Evolutionary conservation across 2,329 filamentous ascomycete species (phyloP).

Genomic region (Diaporthe velutina): DNA sequence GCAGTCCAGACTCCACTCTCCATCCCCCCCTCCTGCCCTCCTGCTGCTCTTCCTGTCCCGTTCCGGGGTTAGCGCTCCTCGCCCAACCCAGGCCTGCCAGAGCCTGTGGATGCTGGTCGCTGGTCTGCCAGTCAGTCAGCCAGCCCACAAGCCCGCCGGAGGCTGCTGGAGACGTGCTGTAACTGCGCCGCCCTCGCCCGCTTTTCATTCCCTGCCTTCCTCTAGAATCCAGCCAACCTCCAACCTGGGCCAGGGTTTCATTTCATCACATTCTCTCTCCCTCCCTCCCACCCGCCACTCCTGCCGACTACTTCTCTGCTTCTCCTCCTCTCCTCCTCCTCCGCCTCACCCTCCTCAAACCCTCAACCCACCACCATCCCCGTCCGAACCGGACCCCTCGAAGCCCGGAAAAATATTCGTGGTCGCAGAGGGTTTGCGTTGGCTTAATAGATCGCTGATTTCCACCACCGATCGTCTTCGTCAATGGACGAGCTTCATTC

Average conservation of each 20-base stretch:
- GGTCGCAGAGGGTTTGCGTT: not conserved
- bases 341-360: not conserved
- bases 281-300: not conserved
- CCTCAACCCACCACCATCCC: conserved; percentile 15
- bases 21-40: not conserved
- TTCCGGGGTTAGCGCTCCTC: conserved; percentile 12
- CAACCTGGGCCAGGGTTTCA: conserved; percentile 20
- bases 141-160: not conserved
- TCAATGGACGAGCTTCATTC: conserved; percentile 14
- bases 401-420: conserved; percentile 13
- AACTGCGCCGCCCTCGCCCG: conserved; percentile 28
- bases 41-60: not conserved
- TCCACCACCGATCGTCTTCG: conserved; percentile 9
- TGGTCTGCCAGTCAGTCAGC: conserved; percentile 6
- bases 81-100: not conserved
- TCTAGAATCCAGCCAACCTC: conserved; percentile 28
- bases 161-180: conserved; percentile 13
- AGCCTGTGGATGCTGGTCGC: not conserved
- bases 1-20: conserved; percentile 1
- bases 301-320: not conserved
- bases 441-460: conserved; percentile 11
- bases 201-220: conserved; percentile 28
- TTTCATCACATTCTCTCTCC: conserved; percentile 26
- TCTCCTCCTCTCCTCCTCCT: conserved; percentile 7
- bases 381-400: conserved; percentile 17